phyloP scores from a whole-genome alignment of 2,329 filamentous ascomycete species.

The Pleoardoris graminearum region DNA sequence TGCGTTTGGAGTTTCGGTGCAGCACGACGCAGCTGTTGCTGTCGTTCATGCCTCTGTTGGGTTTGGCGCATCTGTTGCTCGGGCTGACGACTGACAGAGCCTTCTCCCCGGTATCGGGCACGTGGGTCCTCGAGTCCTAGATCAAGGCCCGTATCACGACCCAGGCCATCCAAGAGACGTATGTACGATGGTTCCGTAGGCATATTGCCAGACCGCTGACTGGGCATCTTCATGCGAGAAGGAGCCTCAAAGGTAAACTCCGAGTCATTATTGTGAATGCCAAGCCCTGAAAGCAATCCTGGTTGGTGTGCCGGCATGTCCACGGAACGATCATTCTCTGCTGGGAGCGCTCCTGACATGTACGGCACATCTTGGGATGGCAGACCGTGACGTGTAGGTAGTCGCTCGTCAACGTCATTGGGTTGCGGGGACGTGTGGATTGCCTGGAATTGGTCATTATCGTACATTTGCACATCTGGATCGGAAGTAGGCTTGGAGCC shows the following conservation, averaged over 20 bases:
- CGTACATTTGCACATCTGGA: conserved; percentile 19
- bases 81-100: background rate
- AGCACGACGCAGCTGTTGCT: background rate
- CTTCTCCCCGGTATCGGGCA: background rate
- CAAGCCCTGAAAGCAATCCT: conserved; percentile 6
- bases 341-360: conserved; percentile 34
- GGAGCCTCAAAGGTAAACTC: conserved; percentile 26
- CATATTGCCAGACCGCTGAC: conserved; percentile 12
- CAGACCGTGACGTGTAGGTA: conserved; percentile 4
- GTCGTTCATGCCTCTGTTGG: background rate
- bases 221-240: conserved; percentile 19
- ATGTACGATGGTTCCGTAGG: conserved; percentile 36
- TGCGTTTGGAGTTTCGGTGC: background rate
- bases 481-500: background rate
- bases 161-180: conserved; percentile 35
- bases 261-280: conserved; percentile 10
- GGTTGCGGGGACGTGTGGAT: background rate
- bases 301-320: conserved; percentile 6
- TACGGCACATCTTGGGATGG: conserved; percentile 14
- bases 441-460: conserved; percentile 15
- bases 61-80: conserved; percentile 8
- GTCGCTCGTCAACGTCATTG: background rate
- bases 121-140: conserved; percentile 36
- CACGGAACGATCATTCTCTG: conserved; percentile 5
- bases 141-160: conserved; percentile 25